These are phyloP conservation scores for Penicillium herquei DNA, from an alignment of 495 filamentous ascomycete genomes.

Conservation along the genomic window DNA sequence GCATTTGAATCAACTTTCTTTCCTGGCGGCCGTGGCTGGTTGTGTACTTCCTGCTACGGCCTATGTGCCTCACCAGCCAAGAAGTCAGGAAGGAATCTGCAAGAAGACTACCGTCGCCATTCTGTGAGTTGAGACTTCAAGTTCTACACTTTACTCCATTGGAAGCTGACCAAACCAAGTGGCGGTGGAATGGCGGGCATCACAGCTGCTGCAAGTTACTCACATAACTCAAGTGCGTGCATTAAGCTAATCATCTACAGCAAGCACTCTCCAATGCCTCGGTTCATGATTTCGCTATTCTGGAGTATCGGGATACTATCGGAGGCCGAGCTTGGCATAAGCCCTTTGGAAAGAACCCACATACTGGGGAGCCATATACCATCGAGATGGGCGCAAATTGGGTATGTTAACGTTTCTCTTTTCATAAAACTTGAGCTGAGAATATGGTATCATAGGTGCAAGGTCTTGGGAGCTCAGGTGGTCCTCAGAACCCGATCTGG, in stretches of 20 bases:
- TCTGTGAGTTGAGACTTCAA: constrained; percentile 20
- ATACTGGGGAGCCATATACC: constrained; percentile 52
- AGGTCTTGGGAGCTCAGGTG: constrained; percentile 56
- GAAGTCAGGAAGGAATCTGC: constrained; percentile 24
- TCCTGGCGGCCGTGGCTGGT: constrained; percentile 19
- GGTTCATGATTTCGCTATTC: constrained; percentile 65
- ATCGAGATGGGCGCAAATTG: constrained; percentile 72
- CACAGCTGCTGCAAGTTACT: constrained; percentile 58
- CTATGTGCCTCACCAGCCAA: constrained; percentile 18
- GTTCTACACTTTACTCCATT: no score
- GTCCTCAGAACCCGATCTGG: constrained; percentile 71
- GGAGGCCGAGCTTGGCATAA: constrained; percentile 60
- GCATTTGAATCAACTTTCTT: constrained; percentile 17
- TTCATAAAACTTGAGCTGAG: not conserved
- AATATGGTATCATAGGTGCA: constrained; percentile 47
- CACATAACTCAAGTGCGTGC: not conserved
- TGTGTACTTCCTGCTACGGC: constrained; percentile 18
- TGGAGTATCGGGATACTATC: constrained; percentile 65
- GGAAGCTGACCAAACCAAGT: constrained; percentile 8
- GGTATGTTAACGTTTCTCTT: constrained; percentile 30
- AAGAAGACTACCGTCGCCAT: constrained; percentile 42
- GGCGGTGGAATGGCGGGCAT: constrained; percentile 61
- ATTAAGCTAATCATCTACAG: constrained; percentile 24
- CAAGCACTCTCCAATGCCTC: constrained; percentile 65
- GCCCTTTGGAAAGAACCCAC: constrained; percentile 53